Evolutionary conservation across 257 asterid genomes (phyloP), one percentile per base, ranked within the genome.

Genomic region (Lycium ferocissimum): DNA sequence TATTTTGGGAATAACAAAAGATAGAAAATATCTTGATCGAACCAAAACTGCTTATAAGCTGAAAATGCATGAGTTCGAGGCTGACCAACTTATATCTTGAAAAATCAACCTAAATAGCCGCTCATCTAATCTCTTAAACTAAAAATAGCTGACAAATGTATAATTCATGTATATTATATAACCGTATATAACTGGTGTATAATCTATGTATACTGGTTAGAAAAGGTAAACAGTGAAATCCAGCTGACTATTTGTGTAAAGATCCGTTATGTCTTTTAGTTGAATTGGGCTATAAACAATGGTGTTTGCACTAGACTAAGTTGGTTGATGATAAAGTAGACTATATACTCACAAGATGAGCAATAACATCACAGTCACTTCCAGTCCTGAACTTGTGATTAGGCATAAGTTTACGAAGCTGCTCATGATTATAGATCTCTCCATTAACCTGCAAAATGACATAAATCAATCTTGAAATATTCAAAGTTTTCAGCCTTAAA

Each of bases 301-400:
- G 65, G 65, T 58, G 22, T 58, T 58, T 57, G 20, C 9, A 72
- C 5, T n/a, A 2, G 57, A 54, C 54, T 70, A 70, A 70, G 54
- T 70, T 70, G 54, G 80, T 72, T n/a, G 43, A 63, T 26, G 71
- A 33, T 26, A 45, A 45, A 43, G 38, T 45, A 67, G 18, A 14
- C 78, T 72, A 75, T 79, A 73, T 5, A 70, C 98, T 97, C 86
- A 97, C 99, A 69, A 97, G 99, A 92, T 97, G 99, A 0, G 98
- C 99, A 71, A 97, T 97, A 86, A 97, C 99, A 65, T 95, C 99
- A 82, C 99, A 97, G 45, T 95, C 99, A 62, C 99, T 95, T 61
- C 98, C 98, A 35, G 99, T 95, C 73, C 89, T 86, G 88, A 97
- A 97, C 83, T 90, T 93, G 93, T 95, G 99, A 61, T 92, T 88